Percentiles rank a stretch among this genome's conserved stretches.
Conservation (phyloP, 441 rosid genomes). For the Erodium texanum region DNA sequence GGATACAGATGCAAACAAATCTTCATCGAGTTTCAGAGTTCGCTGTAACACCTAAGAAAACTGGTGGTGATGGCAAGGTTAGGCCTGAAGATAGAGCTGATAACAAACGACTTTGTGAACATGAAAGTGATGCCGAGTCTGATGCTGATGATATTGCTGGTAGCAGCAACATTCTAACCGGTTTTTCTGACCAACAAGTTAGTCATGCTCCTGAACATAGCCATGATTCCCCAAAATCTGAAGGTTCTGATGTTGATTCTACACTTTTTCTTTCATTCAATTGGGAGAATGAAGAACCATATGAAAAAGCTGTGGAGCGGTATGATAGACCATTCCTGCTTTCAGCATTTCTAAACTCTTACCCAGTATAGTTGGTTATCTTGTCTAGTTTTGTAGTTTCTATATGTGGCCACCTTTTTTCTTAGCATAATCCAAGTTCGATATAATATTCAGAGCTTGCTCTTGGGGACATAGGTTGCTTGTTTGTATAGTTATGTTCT, state of each 20-base stretch:
- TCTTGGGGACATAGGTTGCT: neutral
- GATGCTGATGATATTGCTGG: constrained; percentile 59
- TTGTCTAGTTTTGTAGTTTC: too few species aligned
- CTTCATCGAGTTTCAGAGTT: constrained; percentile 92
- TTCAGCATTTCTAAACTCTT: neutral
- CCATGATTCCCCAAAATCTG: constrained; percentile 35
- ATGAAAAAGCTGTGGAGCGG: constrained; percentile 88
- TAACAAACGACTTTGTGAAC: constrained; percentile 73
- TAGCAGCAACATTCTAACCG: constrained; percentile 30
- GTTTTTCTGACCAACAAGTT: constrained; percentile 38
- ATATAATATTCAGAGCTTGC: neutral
- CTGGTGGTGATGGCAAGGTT: constrained; percentile 35
- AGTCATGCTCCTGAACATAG: constrained; percentile 32
- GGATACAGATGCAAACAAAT: constrained; percentile 98
- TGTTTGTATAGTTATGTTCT: neutral
- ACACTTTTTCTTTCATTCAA: constrained; percentile 80
- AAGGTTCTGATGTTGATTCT: constrained; percentile 43
- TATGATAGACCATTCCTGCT: constrained; percentile 24
- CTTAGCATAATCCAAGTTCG: neutral
- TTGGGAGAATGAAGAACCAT: constrained; percentile 90
- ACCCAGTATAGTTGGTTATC: constrained; percentile 5
- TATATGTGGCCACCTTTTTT: too few species aligned
- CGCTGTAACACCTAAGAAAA: constrained; percentile 68
- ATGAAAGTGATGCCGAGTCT: constrained; percentile 68
- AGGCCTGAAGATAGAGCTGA: constrained; percentile 52